Base-by-base conservation (phyloP, 1,139 yeast species). In the Lodderomyces orthopsilosis region DNA sequence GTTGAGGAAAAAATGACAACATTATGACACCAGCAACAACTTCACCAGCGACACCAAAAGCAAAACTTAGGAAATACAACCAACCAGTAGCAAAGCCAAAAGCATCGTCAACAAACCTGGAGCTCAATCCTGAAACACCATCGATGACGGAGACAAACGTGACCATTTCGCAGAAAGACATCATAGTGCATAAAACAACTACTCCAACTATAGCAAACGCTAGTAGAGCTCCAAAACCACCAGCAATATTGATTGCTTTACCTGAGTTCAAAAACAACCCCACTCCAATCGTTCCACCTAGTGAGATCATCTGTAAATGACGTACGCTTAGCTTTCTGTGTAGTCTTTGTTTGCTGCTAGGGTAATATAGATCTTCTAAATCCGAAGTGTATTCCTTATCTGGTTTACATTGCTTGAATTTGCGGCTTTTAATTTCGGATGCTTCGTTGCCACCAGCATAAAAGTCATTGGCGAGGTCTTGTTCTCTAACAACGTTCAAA, bases 221-320 rank as follows among this genome's bases (percentile, higher is more conserved):
- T 2, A 89, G 56, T 8, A 87, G 60, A 2, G 90, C 78, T 0
- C 96, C 96, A 45, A 88, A 66, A 0, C 96, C 95, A 2, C 96
- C 96, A 2, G 91, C 85, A 15, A 82, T 80, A 22, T 84, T 75
- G 41, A 89, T 73, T 1, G 90, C 86, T 52, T 84, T 83, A 1
- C 96, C 95, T n/a, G 87, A 75, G 41, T 85, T 83, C 35, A 86
- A 66, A 50, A 86, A 75, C 14, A 87, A 62, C 0, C 95, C 95
- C n/a, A 87, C 91, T 1, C 95, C 95, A 4, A 87, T 65, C 0
- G 93, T 85, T 1, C 93, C 94, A 2, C 94, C 93, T 36, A 89
- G 70, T 0, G 95, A 87, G 40, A 88, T 83, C 82, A 86, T 83
- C 57, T 85, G 90, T 18, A 87, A 65, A 59, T 88, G 95, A 24